Base-by-base conservation (phyloP, 2,329 filamentous ascomycete species). In the Colletotrichum spinosum region DNA sequence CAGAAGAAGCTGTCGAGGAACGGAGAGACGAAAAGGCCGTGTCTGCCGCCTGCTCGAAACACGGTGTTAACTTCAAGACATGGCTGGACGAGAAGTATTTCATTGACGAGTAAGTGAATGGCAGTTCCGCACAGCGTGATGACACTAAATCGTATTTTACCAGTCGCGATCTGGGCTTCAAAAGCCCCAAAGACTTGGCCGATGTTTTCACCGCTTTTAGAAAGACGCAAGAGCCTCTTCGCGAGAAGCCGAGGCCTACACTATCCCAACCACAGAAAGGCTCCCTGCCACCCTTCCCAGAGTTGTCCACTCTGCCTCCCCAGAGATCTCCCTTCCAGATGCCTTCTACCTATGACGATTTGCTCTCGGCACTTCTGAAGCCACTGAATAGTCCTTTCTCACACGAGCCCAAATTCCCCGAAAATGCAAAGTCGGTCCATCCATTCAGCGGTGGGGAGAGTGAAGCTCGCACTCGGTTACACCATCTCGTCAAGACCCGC, bases 41-140 rank as follows among this genome's bases (percentile, higher is more conserved):
- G 2, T 80, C 82, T 35, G 73, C 78, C 0, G 72, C 87, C 0
- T 89, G 90, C 60, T 76, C 83, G 25, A 74, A 82, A 11, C 77
- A 83, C 3, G 81, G 80, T 1, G 80, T 88, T 4, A 82, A 87
- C 2, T 92, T 93, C 74, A 86, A 86, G 73, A 64, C 88, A 1
- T 94, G 89, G 87, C 76, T 77, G 0, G 92, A 95, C 70, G 92
- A 94, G 75, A 95, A 94, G 74, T 94, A 92, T 70, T 89, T 89
- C 65, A 83, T 94, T 55, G 90, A 94, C 71, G 91, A 94, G 92
- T 94, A 80, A 77, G 90, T 85, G 33, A 7, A 12, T 8, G 4
- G 13, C 17, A 2, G 6, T 2, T 11, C 12, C 8, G 10, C 12
- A 13, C 10, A 42, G n/a, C 13, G 37, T 57, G 58, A 67, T 8